Evolutionary conservation across 108 stramenopile species (phyloP), one percentile per base, ranked within the genome.

Genomic region (Chaetoceros tenuissimus): DNA sequence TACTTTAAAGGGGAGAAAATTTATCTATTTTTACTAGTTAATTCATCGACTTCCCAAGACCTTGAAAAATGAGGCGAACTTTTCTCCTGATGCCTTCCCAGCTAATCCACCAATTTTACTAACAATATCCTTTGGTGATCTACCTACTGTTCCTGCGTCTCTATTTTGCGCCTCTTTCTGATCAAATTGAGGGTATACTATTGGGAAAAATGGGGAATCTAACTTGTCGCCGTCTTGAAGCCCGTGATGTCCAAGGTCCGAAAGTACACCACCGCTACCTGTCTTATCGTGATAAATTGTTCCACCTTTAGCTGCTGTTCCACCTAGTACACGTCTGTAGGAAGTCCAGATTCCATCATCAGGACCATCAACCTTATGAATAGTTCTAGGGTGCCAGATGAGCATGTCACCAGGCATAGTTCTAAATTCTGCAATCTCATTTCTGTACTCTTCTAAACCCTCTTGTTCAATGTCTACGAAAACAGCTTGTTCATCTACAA

Each of bases 311-410:
- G 88, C 88, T 21, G 68, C 89, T 20, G 93, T 94, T 17, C 93
- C 93, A 21, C 93, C 93, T 8, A 94, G 62, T 0, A 94, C 93
- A 16, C 93, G 78, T 55, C 93, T 76, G 56, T 89, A 89, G 26
- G 75, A 67, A n/a, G 83, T 84, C 93, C 93, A 94, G 48, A 90
- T 88, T 0, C 88, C 88, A 66, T 89, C 89, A 21, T 67, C 57
- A 8, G 93, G 89, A 34, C 93, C 93, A 72, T 94, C 93, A 46
- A 94, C 87, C 69, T 94, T 94, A 72, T 94, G 93, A 72, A 94
- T 89, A 24, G 89, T 91, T 31, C 75, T 53, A n/a, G 93, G 89
- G 69, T 94, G 93, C 93, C 93, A 94, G 25, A 94, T 75, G 1
- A 94, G 72, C 93, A 94, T 89, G 50, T 94, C 93, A 28, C 93